A percentile compares a stretch with the other conserved stretches of the same genome.
phyloP scores from a whole-genome alignment of 345 rosid species.

The Gossypium rotundifolium region DNA sequence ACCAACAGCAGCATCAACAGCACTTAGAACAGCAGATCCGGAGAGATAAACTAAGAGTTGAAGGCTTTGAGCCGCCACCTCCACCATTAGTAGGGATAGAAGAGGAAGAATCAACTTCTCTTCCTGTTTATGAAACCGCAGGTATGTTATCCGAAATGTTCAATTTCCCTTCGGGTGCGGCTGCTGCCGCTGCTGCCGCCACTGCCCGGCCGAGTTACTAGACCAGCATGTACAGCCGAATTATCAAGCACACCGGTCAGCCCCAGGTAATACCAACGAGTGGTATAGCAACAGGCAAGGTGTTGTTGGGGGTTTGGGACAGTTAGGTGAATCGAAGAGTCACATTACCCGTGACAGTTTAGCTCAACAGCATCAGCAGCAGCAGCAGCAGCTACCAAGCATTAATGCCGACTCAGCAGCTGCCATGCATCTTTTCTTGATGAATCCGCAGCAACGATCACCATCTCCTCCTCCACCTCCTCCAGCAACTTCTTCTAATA shows the following conservation, averaged over 20 bases:
- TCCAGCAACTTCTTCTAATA: slow-evolving; percentile 45
- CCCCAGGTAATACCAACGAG: slow-evolving; percentile 18
- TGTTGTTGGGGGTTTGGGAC: slow-evolving; percentile 25
- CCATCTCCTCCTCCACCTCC: slow-evolving; percentile 47
- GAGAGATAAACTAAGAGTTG: slow-evolving; percentile 53
- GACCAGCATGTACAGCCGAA: slow-evolving; percentile 26
- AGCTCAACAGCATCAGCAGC: slow-evolving; percentile 37
- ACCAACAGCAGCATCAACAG: slow-evolving; percentile 35
- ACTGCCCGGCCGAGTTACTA: slow-evolving; percentile 32
- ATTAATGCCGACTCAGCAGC: slow-evolving; percentile 69
- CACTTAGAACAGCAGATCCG: slow-evolving; percentile 64
- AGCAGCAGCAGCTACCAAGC: slow-evolving; percentile 55
- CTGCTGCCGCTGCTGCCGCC: slow-evolving; percentile 9
- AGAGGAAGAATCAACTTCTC: slow-evolving; percentile 40
- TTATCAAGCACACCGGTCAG: slow-evolving; percentile 18
- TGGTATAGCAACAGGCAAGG: slow-evolving; percentile 47
- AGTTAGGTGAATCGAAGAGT: slow-evolving; percentile 30
- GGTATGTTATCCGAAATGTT: slow-evolving; percentile 98
- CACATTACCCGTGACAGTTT: slow-evolving; percentile 24
- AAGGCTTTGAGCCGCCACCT: slow-evolving; percentile 34
- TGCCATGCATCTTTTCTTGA: slow-evolving; percentile 88
- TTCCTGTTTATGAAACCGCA: slow-evolving; percentile 65
- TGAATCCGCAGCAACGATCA: slow-evolving; percentile 84
- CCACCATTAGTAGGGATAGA: slow-evolving; percentile 49
- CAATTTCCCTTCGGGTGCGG: slow-evolving; percentile 53